Base-by-base conservation (phyloP, 208 protist species). In the Angomonas deanei region DNA sequence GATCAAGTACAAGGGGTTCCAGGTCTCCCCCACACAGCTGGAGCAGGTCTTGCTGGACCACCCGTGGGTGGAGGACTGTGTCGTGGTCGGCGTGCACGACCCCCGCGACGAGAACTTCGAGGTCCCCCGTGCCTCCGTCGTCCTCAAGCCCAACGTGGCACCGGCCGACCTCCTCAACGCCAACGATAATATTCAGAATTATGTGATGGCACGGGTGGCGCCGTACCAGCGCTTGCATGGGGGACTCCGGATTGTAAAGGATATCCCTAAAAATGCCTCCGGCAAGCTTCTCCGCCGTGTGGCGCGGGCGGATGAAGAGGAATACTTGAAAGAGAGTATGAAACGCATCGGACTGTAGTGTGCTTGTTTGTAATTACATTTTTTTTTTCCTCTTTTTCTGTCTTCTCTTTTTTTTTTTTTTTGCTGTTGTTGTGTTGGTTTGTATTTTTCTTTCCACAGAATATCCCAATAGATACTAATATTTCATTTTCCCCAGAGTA, bases 1-100 rank as follows among this genome's bases (percentile, higher is more conserved):
- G 23, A 96, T 96, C 62, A 96, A 96, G 74, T 84, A 76, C 72
- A 96, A 96, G 71, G 91, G 91, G 39, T 91, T 89, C 48, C 91
- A 96, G 77, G 89, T 96, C 11, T 71, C 91, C 8, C 89, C 91
- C 1, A 84, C 87, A 1, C 74, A 82, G 50, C 63, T 96, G 5
- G 91, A 96, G 71, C 81, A 46, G 27, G 3, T 80, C 33, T 31
- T 93, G 24, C 34, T 86, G 46, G 32, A 53, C 3, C 80, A 94
- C 42, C 76, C 80, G 56, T 62, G 57, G 33, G 77, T 96, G 26
- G 33, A 34, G 11, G 91, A 96, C 70, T 71, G 61, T 27, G 74
- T 84, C 30, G 91, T 96, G 0, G 64, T 96, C 27, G 80, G 79
- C 36, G 60, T 92, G 27, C 72, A 75, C 0, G 75, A 86, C 30